Conservation (phyloP, 495 filamentous ascomycete species). For the Talaromyces liani region DNA sequence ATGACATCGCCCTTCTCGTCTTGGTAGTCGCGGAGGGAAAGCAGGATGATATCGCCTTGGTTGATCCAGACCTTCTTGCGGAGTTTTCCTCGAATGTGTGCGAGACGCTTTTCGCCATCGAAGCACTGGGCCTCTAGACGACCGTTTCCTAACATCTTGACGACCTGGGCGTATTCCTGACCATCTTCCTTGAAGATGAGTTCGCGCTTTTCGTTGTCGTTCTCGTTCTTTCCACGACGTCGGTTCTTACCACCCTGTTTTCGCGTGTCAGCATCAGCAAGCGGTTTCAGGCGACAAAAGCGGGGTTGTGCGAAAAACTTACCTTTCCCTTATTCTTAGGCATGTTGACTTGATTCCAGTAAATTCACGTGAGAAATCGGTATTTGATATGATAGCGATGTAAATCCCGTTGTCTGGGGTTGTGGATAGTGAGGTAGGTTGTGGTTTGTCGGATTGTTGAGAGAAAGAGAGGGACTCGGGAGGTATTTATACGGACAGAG, state of each 20-base stretch:
- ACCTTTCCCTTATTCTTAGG: slow-evolving; percentile 99
- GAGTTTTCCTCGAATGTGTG: slow-evolving; percentile 70
- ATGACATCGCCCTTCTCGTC: slow-evolving; percentile 99
- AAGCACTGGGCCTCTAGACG: slow-evolving; percentile 96
- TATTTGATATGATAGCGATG: background rate
- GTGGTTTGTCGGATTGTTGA: background rate
- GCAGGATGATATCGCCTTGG: slow-evolving; percentile 96
- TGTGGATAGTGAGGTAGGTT: background rate
- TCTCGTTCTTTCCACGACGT: slow-evolving; percentile 99
- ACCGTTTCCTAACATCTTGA: slow-evolving; percentile 98
- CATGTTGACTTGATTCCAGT: slow-evolving; percentile 49
- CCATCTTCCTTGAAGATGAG: slow-evolving; percentile 98
- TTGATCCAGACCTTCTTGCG: slow-evolving; percentile 99
- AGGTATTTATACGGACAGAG: background rate
- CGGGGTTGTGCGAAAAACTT: slow-evolving; percentile 23
- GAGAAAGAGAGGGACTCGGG: background rate
- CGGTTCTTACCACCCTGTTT: slow-evolving; percentile 93
- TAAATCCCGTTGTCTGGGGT: background rate
- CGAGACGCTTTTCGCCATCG: slow-evolving; percentile 66
- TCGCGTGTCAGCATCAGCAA: slow-evolving; percentile 2
- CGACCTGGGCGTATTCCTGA: slow-evolving; percentile 97
- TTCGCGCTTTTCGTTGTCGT: slow-evolving; percentile 99
- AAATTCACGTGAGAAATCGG: background rate
- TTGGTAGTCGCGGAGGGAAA: slow-evolving; percentile 96
- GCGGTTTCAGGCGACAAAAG: background rate